A percentile compares a stretch with the other conserved stretches of the same genome.
phyloP scores from a whole-genome alignment of 23 red algal species.

The Pyropia haitanensis region DNA sequence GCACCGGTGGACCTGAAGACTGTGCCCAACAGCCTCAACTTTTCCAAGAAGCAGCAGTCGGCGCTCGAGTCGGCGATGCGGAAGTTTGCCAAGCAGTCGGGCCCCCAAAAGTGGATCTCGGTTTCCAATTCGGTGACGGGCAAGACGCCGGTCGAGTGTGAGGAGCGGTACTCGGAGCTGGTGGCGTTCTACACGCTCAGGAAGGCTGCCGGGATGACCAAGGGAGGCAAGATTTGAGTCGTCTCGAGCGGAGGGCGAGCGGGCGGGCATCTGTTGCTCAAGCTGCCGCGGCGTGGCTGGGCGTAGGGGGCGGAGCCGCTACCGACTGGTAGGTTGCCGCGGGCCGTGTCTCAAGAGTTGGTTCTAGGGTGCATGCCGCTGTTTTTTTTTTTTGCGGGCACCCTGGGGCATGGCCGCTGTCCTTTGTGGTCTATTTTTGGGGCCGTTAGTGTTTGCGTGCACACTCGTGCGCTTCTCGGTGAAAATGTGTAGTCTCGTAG shows the following conservation, averaged over 20 bases:
- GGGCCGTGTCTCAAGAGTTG: too few relatives aligned
- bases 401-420: too few relatives aligned
- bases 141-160: constrained; percentile 47
- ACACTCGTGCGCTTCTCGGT: too few relatives aligned
- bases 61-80: constrained; percentile 66
- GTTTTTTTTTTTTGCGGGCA: too few relatives aligned
- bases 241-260: not conserved
- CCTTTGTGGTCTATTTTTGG: too few relatives aligned
- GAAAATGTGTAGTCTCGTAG: too few relatives aligned
- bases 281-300: not conserved
- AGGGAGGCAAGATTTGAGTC: not conserved
- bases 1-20: constrained; percentile 8
- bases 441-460: too few relatives aligned
- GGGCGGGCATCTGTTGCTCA: not conserved
- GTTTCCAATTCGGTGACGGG: constrained; percentile 27
- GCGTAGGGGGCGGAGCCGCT: too few relatives aligned
- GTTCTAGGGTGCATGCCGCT: too few relatives aligned
- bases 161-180: constrained; percentile 58
- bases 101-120: constrained; percentile 28
- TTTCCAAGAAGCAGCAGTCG: constrained; percentile 67
- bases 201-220: constrained; percentile 13
- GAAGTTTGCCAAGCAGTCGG: constrained; percentile 26
- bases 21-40: constrained; percentile 45
- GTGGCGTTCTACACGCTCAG: constrained; percentile 46
- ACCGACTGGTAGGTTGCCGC: too few relatives aligned